Conservation (phyloP, 2,329 filamentous ascomycete species). For the Fusarium concolor region DNA sequence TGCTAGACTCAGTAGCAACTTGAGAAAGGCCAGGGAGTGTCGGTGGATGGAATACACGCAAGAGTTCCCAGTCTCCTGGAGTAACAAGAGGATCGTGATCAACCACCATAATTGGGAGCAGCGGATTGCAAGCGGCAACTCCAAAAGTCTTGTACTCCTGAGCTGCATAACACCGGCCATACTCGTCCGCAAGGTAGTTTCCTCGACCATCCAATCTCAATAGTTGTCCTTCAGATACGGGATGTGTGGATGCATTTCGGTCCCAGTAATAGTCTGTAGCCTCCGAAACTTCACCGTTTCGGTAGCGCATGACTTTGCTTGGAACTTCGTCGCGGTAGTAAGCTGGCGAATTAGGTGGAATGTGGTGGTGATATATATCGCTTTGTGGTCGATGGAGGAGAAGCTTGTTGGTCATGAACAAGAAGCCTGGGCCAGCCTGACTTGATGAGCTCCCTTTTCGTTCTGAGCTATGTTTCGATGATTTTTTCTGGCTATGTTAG, state of each 20-base stretch:
- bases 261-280: conserved; percentile 42
- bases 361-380: conserved; percentile 38
- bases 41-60: conserved; percentile 47
- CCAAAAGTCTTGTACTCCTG: conserved; percentile 43
- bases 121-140: conserved; percentile 54
- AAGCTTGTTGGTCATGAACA: conserved; percentile 56
- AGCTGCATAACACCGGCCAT: background rate
- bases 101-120: conserved; percentile 51
- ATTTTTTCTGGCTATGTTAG: conserved; percentile 24
- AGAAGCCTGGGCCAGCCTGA: conserved; percentile 46
- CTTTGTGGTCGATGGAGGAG: conserved; percentile 24
- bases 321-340: conserved; percentile 46
- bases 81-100: conserved; percentile 34
- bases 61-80: conserved; percentile 41
- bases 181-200: background rate
- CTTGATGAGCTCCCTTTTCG: conserved; percentile 24
- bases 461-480: conserved; percentile 3
- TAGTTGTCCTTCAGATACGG: conserved; percentile 1
- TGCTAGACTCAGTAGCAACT: conserved; percentile 39
- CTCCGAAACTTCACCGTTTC: conserved; percentile 45
- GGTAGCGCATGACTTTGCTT: conserved; percentile 54
- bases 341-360: conserved; percentile 45
- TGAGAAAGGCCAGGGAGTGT: conserved; percentile 46
- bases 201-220: background rate
- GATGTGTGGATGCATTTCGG: background rate